Evolutionary conservation across 805 yeast genomes (phyloP).

Genomic region (Candida odintsovae): DNA sequence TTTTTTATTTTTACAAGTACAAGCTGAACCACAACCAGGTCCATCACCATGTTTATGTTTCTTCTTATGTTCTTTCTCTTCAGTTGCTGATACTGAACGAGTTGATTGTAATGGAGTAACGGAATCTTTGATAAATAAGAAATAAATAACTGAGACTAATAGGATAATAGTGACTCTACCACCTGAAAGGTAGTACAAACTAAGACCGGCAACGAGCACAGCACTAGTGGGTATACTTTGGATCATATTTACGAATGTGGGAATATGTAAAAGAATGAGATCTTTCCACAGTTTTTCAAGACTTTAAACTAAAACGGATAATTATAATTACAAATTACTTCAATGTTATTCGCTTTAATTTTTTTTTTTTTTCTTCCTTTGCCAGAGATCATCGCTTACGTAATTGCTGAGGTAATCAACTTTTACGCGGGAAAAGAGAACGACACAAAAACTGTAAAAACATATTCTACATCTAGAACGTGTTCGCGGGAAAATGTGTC

Average conservation of each 20-base stretch:
- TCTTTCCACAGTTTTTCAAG: neutral
- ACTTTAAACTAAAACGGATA: neutral
- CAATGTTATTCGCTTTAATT: neutral
- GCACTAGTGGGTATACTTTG: slow-evolving; percentile 10
- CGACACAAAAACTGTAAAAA: too few species aligned
- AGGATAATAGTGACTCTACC: slow-evolving; percentile 33
- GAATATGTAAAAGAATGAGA: neutral
- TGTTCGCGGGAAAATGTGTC: neutral
- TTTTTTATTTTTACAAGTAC: slow-evolving; percentile 26
- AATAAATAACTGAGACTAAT: slow-evolving; percentile 21
- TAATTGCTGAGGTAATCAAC: too few species aligned
- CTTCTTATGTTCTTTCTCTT: slow-evolving; percentile 11
- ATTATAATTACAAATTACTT: neutral
- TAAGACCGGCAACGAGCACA: slow-evolving; percentile 5
- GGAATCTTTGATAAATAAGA: slow-evolving; percentile 19
- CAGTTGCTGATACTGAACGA: neutral
- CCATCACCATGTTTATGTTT: slow-evolving; percentile 25
- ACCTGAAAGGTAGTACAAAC: slow-evolving; percentile 23
- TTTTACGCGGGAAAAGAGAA: too few species aligned
- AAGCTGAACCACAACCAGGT: slow-evolving; percentile 27
- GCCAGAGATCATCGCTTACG: neutral
- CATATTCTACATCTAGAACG: too few species aligned
- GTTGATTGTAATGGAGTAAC: neutral
- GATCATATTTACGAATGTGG: neutral
- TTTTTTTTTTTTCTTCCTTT: neutral